Base-by-base conservation (phyloP, 169 alveolate genomes). In the Eimeria acervulina region DNA sequence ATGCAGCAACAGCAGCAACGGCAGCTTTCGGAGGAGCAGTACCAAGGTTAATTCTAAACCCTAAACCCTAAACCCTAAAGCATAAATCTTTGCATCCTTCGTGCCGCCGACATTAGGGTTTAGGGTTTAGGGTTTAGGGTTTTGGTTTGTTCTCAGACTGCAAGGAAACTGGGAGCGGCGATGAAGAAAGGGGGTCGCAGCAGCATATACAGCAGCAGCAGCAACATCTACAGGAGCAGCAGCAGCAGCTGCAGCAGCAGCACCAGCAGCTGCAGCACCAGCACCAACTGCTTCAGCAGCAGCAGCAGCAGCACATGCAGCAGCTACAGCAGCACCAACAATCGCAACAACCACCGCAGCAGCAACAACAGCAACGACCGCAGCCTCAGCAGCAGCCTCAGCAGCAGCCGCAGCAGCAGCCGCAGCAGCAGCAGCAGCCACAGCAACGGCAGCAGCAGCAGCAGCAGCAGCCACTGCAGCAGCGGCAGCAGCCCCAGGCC, bases 391-490 rank as follows among this genome's bases (percentile, higher is more conserved):
- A 70, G 42, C 81, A 70, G 42, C 51, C 21, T 15, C 21, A 13
- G 44, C 81, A 70, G 81, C 81, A 17, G 81, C 85, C 33, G 85
- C 85, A 1, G 33, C 85, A 74, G 85, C 85, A 70, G 81, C 12
- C 0, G 44, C 81, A 74, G 28, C 44, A 19, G 44, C 52, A 36
- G 85, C 85, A 10, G 59, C 85, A 74, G 85, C 85, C 33, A 59
- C 85, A 38, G 28, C 44, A 74, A 59, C 85, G 38, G 85, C 85
- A 1, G 15, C 85, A 74, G 85, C 85, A 74, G 85, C 85, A 36
- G 85, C 85, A 36, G 55, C 85, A 51, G 59, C 59, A 51, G 2
- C 6, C 0, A 1, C 59, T 12, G 59, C 81, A 70, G 81, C 81
- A 26, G 81, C 81, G 28, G 81, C 81, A 23, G 47, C 38, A 28